Evolutionary conservation across 1,139 yeast species (phyloP).

Genomic region (Suhomyces coccinellae): DNA sequence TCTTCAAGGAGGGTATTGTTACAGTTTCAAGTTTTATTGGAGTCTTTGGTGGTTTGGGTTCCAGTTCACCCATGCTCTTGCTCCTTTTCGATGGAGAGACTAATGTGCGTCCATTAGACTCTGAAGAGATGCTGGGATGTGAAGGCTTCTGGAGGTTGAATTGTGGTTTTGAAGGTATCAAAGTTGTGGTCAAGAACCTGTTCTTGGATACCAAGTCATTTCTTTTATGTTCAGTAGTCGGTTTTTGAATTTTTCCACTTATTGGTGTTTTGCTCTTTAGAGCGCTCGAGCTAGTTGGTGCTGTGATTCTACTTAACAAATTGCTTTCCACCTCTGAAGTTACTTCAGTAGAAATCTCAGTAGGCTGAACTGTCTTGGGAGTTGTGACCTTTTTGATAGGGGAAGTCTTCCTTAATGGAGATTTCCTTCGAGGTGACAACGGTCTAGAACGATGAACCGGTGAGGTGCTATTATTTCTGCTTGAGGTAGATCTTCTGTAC

Average conservation of each 20-base stretch:
- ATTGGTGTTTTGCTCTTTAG: conserved; percentile 22
- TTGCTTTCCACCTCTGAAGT: conserved; percentile 5
- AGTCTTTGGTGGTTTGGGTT: conserved; percentile 13
- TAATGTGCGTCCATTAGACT: conserved; percentile 6
- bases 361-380: neutral
- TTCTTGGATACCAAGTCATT: conserved; percentile 22
- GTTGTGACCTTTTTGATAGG: neutral
- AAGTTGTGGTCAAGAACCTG: conserved; percentile 38
- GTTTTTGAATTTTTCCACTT: conserved; percentile 8
- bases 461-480: conserved; percentile 10
- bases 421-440: conserved; percentile 1
- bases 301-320: conserved; percentile 24
- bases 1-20: conserved; percentile 26
- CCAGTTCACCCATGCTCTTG: conserved; percentile 14
- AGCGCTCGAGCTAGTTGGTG: conserved; percentile 34
- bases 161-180: conserved; percentile 29
- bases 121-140: neutral
- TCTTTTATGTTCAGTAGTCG: conserved; percentile 10
- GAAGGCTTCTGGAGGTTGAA: conserved; percentile 16
- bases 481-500: conserved; percentile 12
- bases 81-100: conserved; percentile 18
- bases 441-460: conserved; percentile 5
- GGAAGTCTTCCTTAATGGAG: conserved; percentile 7
- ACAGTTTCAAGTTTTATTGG: conserved; percentile 19
- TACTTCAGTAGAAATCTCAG: neutral